Conservation (phyloP, 306 rosid species). For the Cicer chorassanicum region DNA sequence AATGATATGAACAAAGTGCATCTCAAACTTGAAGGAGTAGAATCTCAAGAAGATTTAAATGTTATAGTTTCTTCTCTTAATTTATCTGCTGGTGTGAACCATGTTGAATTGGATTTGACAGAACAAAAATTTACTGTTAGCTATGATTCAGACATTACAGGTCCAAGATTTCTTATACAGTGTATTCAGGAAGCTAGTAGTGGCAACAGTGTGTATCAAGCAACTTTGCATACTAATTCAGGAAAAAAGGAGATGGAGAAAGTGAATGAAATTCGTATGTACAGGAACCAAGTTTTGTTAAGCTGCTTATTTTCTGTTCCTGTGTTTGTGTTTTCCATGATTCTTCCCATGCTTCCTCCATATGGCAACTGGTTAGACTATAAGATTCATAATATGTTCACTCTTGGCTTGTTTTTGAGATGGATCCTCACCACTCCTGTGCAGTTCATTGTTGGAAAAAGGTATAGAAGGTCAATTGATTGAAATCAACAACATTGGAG, state of each 20-base stretch:
- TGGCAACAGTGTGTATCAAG: too few species aligned
- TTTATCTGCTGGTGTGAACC: slow-evolving; percentile 70
- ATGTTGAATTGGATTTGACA: slow-evolving; percentile 62
- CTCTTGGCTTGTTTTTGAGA: slow-evolving; percentile 79
- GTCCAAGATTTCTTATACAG: slow-evolving; percentile 30
- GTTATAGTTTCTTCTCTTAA: slow-evolving; percentile 63
- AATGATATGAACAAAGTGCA: slow-evolving; percentile 70
- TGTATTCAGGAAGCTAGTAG: slow-evolving; percentile 26
- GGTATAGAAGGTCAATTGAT: too few species aligned
- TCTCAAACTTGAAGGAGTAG: slow-evolving; percentile 70
- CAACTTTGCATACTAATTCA: too few species aligned
- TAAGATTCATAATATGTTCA: slow-evolving; percentile 77
- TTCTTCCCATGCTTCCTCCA: slow-evolving; percentile 94
- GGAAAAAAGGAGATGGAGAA: too few species aligned
- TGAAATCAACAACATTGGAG: too few species aligned
- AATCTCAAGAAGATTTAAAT: slow-evolving; percentile 56
- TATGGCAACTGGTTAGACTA: slow-evolving; percentile 82
- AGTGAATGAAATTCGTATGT: slow-evolving; percentile 63
- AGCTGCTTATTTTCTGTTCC: slow-evolving; percentile 93
- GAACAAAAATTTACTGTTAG: slow-evolving; percentile 59
- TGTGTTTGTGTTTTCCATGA: slow-evolving; percentile 81
- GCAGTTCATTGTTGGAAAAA: slow-evolving; percentile 58
- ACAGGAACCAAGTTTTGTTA: slow-evolving; percentile 73
- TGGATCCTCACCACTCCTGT: slow-evolving; percentile 93
- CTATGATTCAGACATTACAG: slow-evolving; percentile 74